These are phyloP conservation scores for Candida easanensis DNA, from an alignment of 805 yeast genomes.

Conservation along the genomic window DNA sequence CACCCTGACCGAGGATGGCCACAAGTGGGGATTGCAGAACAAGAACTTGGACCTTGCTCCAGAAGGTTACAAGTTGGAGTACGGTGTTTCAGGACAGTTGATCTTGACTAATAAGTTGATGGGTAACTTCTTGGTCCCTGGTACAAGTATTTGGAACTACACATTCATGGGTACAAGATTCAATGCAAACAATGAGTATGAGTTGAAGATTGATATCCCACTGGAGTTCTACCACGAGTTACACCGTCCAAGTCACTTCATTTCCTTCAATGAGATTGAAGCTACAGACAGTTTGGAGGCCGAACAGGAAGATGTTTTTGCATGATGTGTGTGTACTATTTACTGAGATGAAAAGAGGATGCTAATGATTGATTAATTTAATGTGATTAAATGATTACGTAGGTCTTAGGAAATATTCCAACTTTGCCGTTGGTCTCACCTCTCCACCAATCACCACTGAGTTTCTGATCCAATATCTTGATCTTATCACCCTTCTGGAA, in stretches of 20 bases:
- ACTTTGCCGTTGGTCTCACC: conserved; percentile 20
- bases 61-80: conserved; percentile 61
- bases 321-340: no score
- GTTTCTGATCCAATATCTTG: conserved; percentile 29
- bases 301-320: conserved; percentile 63
- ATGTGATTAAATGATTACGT: conserved; percentile 11
- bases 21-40: conserved; percentile 72
- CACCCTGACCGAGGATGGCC: conserved; percentile 60
- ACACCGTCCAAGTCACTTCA: conserved; percentile 88
- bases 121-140: conserved; percentile 88
- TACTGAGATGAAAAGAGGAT: background rate
- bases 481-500: conserved; percentile 44
- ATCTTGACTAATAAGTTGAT: conserved; percentile 68
- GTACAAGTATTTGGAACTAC: conserved; percentile 84
- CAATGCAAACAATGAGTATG: conserved; percentile 58
- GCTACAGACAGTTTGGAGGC: conserved; percentile 51
- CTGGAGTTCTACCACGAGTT: conserved; percentile 76
- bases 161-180: conserved; percentile 85
- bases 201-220: conserved; percentile 75
- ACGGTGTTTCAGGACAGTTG: conserved; percentile 63
- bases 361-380: background rate
- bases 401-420: conserved; percentile 25
- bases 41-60: conserved; percentile 54
- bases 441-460: conserved; percentile 25
- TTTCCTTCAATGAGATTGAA: conserved; percentile 66